Evolutionary conservation across 306 rosid genomes (phyloP).

Genomic region (Corylus avellana): DNA sequence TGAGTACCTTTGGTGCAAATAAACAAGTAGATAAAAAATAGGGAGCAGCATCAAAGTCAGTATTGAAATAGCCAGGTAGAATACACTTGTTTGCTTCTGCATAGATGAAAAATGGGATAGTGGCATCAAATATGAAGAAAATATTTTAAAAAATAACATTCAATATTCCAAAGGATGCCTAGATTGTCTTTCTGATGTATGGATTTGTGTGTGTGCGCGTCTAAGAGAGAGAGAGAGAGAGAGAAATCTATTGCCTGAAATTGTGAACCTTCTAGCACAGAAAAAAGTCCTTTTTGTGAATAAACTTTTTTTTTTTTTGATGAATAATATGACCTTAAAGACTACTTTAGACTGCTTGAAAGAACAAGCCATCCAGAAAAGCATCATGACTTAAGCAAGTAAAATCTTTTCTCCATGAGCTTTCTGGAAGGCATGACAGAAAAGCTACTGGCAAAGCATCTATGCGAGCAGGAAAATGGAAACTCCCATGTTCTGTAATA

Average conservation of each 20-base stretch:
- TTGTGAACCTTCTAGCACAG: constrained; percentile 2
- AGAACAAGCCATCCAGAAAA: constrained; percentile 19
- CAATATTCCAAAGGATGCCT: neutral
- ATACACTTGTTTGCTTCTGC: constrained; percentile 67
- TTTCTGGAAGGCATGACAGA: constrained; percentile 24
- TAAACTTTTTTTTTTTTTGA: neutral
- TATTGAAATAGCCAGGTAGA: constrained; percentile 71
- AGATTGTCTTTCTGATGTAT: constrained; percentile 4
- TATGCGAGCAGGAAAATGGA: constrained; percentile 18
- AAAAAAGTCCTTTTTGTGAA: constrained; percentile 13
- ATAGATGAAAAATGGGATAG: constrained; percentile 23
- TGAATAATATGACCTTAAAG: constrained; percentile 12
- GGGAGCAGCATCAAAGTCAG: constrained; percentile 92
- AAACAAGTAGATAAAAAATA: constrained; percentile 78
- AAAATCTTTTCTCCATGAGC: neutral
- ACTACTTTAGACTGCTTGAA: constrained; percentile 24
- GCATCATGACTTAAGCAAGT: neutral
- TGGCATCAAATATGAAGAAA: constrained; percentile 7
- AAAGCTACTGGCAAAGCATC: constrained; percentile 20
- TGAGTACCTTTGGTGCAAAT: constrained; percentile 72
- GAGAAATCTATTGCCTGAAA: constrained; percentile 18
- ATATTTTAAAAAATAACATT: neutral
- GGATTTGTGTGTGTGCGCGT: constrained; percentile 17
- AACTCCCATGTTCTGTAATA: neutral
- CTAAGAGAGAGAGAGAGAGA: constrained; percentile 24